These are phyloP conservation scores for Dictyostelium purpureum DNA, from an alignment of 78 protist species.

Conservation along the genomic window DNA sequence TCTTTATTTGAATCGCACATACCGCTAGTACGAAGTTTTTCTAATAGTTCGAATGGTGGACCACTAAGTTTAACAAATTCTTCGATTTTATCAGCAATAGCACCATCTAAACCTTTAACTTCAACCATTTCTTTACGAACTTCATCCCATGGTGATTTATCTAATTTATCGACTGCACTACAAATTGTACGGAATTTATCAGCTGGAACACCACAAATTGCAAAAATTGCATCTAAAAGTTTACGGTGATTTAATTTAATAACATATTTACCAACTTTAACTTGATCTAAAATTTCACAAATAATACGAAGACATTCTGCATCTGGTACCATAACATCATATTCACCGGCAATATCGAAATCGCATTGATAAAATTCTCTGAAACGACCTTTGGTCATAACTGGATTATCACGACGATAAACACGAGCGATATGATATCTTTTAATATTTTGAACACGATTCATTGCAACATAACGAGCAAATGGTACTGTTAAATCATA, in stretches of 20 bases:
- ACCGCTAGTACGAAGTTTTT: neutral
- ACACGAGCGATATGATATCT: constrained; percentile 97
- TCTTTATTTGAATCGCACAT: constrained; percentile 14
- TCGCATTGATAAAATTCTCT: constrained; percentile 98
- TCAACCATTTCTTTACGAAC: constrained; percentile 93
- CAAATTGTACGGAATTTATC: constrained; percentile 91
- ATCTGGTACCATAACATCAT: constrained; percentile 95
- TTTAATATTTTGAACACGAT: constrained; percentile 85
- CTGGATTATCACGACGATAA: constrained; percentile 96
- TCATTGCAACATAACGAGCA: constrained; percentile 94
- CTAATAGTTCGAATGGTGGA: constrained; percentile 50
- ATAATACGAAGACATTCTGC: constrained; percentile 89
- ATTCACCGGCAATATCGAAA: constrained; percentile 95
- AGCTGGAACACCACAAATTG: constrained; percentile 94
- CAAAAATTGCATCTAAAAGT: constrained; percentile 91
- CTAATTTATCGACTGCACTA: constrained; percentile 96
- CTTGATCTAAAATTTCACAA: constrained; percentile 84
- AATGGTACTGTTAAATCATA: constrained; percentile 97
- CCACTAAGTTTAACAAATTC: constrained; percentile 78
- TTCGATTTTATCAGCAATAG: constrained; percentile 87
- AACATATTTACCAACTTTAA: constrained; percentile 84
- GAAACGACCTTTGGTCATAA: constrained; percentile 90
- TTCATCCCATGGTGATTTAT: constrained; percentile 92
- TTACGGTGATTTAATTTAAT: constrained; percentile 91
- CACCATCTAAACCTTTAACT: constrained; percentile 85